Evolutionary conservation across 2,329 filamentous ascomycete genomes (phyloP).

Genomic region (Lomentospora prolificans): DNA sequence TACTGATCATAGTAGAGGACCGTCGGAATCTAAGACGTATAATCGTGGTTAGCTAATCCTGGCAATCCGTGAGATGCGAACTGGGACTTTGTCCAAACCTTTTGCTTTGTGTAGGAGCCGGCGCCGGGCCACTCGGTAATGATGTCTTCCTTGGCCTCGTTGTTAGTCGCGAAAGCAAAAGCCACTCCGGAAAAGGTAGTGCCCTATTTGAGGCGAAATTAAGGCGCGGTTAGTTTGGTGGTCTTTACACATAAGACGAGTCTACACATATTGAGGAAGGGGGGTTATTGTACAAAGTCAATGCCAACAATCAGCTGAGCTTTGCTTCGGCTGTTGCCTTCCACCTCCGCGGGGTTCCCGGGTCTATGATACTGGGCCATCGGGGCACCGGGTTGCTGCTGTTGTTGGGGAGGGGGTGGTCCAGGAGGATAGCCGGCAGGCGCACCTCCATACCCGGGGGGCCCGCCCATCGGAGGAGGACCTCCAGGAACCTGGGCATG

Average conservation of each 20-base stretch:
- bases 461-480: slow-evolving; percentile 23
- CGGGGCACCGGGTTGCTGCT: slow-evolving; percentile 7
- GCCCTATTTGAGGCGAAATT: slow-evolving; percentile 54
- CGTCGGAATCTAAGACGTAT: slow-evolving; percentile 67
- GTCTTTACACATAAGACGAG: neutral
- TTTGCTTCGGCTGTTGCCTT: slow-evolving; percentile 82
- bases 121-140: slow-evolving; percentile 98
- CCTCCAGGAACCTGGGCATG: slow-evolving; percentile 18
- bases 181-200: slow-evolving; percentile 98
- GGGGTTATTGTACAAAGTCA: slow-evolving; percentile 66
- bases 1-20: slow-evolving; percentile 99
- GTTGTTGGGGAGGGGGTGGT: slow-evolving; percentile 19
- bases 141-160: slow-evolving; percentile 95
- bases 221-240: too few relatives aligned
- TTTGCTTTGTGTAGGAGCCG: slow-evolving; percentile 96
- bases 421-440: slow-evolving; percentile 27
- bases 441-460: slow-evolving; percentile 30
- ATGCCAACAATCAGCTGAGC: slow-evolving; percentile 97
- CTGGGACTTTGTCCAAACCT: slow-evolving; percentile 44
- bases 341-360: slow-evolving; percentile 59
- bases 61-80: slow-evolving; percentile 2
- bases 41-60: slow-evolving; percentile 9
- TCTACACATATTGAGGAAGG: neutral
- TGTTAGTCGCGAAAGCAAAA: slow-evolving; percentile 94
- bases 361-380: slow-evolving; percentile 23